Evolutionary conservation across 257 asterid genomes (phyloP).

Genomic region (Petunia axillaris): DNA sequence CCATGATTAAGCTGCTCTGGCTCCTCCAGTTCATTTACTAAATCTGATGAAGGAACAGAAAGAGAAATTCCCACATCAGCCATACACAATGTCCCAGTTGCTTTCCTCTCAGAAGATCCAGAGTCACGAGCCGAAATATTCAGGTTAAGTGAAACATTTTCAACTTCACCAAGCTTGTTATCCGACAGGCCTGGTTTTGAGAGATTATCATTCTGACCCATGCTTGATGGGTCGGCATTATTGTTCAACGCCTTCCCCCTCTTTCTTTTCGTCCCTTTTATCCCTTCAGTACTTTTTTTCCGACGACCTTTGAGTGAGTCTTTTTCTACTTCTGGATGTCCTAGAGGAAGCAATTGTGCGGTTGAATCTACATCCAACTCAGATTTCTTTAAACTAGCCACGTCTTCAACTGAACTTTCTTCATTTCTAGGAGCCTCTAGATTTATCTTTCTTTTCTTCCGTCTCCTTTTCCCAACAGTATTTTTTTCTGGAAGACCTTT

Average conservation of each 20-base stretch:
- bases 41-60: constrained; percentile 27
- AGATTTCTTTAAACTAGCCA: constrained; percentile 24
- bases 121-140: constrained; percentile 32
- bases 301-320: constrained; percentile 29
- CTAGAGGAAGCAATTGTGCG: constrained; percentile 2
- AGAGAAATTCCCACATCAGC: neutral
- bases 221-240: constrained; percentile 27
- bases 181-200: constrained; percentile 38
- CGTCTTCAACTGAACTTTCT: constrained; percentile 23
- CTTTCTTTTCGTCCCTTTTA: constrained; percentile 30
- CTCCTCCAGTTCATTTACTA: constrained; percentile 4
- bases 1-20: no score
- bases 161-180: constrained; percentile 30
- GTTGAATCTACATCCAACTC: constrained; percentile 23
- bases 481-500: constrained; percentile 32
- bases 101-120: constrained; percentile 33
- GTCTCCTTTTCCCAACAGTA: constrained; percentile 33
- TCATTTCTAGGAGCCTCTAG: constrained; percentile 26
- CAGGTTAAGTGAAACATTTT: constrained; percentile 13
- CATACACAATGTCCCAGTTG: neutral
- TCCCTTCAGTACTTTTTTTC: constrained; percentile 33
- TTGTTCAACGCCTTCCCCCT: constrained; percentile 27
- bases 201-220: constrained; percentile 34
- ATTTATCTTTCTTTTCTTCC: constrained; percentile 28
- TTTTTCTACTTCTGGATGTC: constrained; percentile 35